These are phyloP conservation scores for Trichoderma sp. DNA, from an alignment of 2,329 filamentous ascomycete species.

Conservation along the genomic window DNA sequence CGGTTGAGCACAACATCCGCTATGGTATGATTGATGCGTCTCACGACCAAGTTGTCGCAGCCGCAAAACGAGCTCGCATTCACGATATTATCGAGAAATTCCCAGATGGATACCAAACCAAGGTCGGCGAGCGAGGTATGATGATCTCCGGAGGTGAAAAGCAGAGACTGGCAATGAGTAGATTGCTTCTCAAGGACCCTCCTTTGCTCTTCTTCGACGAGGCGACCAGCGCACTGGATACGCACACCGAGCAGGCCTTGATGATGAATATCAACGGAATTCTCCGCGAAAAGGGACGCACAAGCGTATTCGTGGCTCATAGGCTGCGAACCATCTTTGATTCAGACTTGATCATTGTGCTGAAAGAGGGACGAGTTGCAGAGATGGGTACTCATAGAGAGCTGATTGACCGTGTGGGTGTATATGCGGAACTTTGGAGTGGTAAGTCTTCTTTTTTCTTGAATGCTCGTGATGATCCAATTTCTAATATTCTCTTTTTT, in stretches of 20 bases:
- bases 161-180: slow-evolving; percentile 81
- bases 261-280: slow-evolving; percentile 93
- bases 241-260: slow-evolving; percentile 87
- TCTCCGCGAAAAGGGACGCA: slow-evolving; percentile 81
- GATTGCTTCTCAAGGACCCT: slow-evolving; percentile 84
- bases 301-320: slow-evolving; percentile 94
- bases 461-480: background rate
- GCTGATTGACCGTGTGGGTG: slow-evolving; percentile 73
- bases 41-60: slow-evolving; percentile 70
- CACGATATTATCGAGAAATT: slow-evolving; percentile 79
- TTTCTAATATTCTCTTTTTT: slow-evolving; percentile 6
- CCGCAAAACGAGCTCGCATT: slow-evolving; percentile 80
- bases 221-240: slow-evolving; percentile 89
- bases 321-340: slow-evolving; percentile 91
- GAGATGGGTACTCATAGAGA: slow-evolving; percentile 87
- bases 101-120: slow-evolving; percentile 86
- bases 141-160: slow-evolving; percentile 98
- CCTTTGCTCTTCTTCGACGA: slow-evolving; percentile 93
- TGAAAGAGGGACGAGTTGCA: slow-evolving; percentile 80
- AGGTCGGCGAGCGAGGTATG: slow-evolving; percentile 89
- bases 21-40: slow-evolving; percentile 83
- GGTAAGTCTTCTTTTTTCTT: slow-evolving; percentile 49
- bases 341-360: slow-evolving; percentile 87
- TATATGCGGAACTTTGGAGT: slow-evolving; percentile 91
- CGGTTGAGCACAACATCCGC: slow-evolving; percentile 91